Base-by-base conservation (phyloP, 2,329 filamentous ascomycete species). In the Monilinia vaccinii-corymbosi region DNA sequence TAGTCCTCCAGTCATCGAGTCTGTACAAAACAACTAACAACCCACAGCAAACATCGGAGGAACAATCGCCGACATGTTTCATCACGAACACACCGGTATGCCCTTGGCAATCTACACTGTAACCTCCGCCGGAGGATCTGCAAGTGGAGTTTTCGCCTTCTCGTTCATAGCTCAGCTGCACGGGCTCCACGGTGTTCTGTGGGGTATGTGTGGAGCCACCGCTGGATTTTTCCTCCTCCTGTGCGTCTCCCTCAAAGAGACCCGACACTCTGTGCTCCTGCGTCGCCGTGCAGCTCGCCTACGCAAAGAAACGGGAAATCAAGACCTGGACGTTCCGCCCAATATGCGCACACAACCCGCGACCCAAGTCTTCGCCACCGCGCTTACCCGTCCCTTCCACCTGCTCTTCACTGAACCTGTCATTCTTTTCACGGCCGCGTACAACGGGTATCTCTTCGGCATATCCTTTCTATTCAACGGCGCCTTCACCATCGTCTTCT, bases 241-340 rank as follows among this genome's bases (percentile, higher is more conserved):
- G 2, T 34, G 56, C n/a, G 34, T 64, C 45, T 57, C 64, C n/a
- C 48, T 65, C 14, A 61, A 59, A 38, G 79, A 82, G 68, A 78
- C 78, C 0, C 79, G 79, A 52, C 75, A 77, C 1, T 75, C 77
- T 1, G 71, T 77, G 1, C 64, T 82, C 4, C 73, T 82, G 3
- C 66, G 73, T 60, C 70, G 71, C n/a, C 78, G 77, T 65, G 71
- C 74, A 0, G 62, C 62, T 16, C 69, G 70, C 4, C 75, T 85
- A 2, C 75, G 75, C 4, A 75, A 75, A 60, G 73, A 78, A 56
- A 82, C 79, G 0, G 78, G 80, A 21, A 83, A 84, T 62, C 45
- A 31, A 40, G 31, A 49, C 45, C 60, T 60, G 28, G 16, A 56
- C 59, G 42, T 80, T 0, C 78, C 80, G 58, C 56, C 80, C 5